phyloP scores from a whole-genome alignment of 208 protist genomes.

The Eutreptiella sp. region DNA sequence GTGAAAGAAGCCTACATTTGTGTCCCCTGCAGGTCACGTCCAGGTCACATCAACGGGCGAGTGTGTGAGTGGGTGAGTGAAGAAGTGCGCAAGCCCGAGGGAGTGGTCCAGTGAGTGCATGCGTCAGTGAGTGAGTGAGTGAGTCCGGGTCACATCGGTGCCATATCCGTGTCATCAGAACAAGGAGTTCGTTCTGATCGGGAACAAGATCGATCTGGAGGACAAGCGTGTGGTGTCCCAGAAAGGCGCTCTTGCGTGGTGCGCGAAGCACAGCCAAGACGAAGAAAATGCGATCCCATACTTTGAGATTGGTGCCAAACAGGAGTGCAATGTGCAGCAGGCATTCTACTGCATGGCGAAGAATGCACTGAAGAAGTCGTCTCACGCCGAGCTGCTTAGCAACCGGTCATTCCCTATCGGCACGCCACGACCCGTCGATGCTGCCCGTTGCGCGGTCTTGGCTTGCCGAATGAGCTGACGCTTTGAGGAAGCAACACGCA shows the following conservation, averaged over 20 bases:
- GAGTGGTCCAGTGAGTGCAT: too few species aligned
- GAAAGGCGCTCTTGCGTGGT: constrained; percentile 76
- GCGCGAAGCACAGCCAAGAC: constrained; percentile 34
- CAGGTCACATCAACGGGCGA: constrained; percentile 5
- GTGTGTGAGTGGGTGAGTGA: too few species aligned
- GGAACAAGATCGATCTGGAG: constrained; percentile 89
- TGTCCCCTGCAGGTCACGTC: too few species aligned
- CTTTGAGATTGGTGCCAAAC: constrained; percentile 85
- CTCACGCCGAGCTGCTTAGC: constrained; percentile 44
- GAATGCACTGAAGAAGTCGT: constrained; percentile 49
- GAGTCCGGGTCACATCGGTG: constrained; percentile 8
- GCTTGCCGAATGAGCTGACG: too few species aligned
- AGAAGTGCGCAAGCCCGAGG: constrained; percentile 7
- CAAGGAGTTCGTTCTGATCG: constrained; percentile 81
- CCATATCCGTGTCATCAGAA: too few species aligned
- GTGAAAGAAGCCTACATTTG: too few species aligned
- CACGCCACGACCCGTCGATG: too few species aligned
- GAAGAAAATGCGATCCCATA: constrained; percentile 72
- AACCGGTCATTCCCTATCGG: too few species aligned
- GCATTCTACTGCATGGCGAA: constrained; percentile 52
- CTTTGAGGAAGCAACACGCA: too few species aligned
- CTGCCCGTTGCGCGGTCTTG: too few species aligned
- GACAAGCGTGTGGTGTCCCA: constrained; percentile 53
- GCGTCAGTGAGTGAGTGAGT: constrained; percentile 7
- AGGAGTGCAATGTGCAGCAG: constrained; percentile 81